Percentiles rank a stretch among this genome's conserved stretches.
Conservation (phyloP, 2,329 filamentous ascomycete genomes). For the Fusarium secorum region DNA sequence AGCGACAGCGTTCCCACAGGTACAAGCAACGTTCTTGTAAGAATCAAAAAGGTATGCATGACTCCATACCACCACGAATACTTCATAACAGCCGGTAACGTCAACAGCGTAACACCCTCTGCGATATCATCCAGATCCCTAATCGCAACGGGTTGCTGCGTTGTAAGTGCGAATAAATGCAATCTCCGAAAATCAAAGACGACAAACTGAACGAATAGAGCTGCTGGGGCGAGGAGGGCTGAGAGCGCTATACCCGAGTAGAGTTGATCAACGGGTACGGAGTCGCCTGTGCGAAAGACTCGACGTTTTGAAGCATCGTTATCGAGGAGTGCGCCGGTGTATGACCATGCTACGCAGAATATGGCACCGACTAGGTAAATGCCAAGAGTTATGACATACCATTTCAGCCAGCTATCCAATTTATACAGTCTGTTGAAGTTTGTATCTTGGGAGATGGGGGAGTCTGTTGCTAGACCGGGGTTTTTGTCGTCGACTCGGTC, state of each 20-base stretch:
- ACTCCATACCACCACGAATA: conserved; percentile 38
- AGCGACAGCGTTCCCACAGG: conserved; percentile 29
- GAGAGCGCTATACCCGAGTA: conserved; percentile 35
- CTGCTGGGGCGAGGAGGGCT: conserved; percentile 13
- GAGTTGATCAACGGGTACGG: conserved; percentile 19
- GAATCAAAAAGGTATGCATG: conserved; percentile 27
- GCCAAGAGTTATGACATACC: conserved; percentile 21
- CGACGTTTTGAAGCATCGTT: conserved; percentile 31
- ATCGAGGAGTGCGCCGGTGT: conserved; percentile 27
- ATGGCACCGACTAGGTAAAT: conserved; percentile 16
- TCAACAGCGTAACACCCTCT: conserved; percentile 26
- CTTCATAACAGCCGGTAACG: conserved; percentile 17
- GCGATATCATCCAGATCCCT: conserved; percentile 30
- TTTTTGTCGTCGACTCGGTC: conserved; percentile 17
- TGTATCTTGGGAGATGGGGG: background rate
- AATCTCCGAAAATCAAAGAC: conserved; percentile 33
- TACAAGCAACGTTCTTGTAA: conserved; percentile 23
- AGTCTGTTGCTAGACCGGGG: background rate
- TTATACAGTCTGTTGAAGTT: conserved; percentile 21
- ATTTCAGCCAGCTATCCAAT: conserved; percentile 25
- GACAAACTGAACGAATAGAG: conserved; percentile 20
- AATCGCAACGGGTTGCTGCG: conserved; percentile 21
- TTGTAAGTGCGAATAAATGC: conserved; percentile 26
- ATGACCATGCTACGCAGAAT: conserved; percentile 21
- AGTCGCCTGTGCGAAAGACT: conserved; percentile 25